Conservation (phyloP, 2,329 filamentous ascomycete genomes). For the Sporothrix mexicana region DNA sequence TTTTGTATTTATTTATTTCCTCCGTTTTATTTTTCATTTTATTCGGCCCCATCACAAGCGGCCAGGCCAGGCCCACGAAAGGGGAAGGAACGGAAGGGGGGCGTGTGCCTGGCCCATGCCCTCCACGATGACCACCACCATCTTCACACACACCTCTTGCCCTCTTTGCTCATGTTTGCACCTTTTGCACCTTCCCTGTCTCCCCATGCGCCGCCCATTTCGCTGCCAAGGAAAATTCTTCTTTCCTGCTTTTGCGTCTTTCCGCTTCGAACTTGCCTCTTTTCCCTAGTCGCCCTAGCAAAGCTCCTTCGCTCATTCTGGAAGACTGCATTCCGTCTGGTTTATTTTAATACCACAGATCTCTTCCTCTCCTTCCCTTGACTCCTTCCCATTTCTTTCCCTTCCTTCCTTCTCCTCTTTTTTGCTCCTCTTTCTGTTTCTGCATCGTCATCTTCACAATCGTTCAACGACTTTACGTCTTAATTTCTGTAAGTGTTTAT, state of each 20-base stretch:
- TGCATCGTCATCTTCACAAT: constrained; percentile 21
- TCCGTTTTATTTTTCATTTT: constrained; percentile 28
- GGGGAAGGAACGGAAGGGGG: constrained; percentile 21
- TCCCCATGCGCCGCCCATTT: constrained; percentile 14
- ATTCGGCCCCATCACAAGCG: constrained; percentile 27
- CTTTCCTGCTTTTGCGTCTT: constrained; percentile 30
- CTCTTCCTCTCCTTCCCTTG: constrained; percentile 4
- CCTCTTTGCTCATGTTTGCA: not conserved
- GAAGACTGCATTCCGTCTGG: not conserved
- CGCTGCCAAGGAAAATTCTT: constrained; percentile 28
- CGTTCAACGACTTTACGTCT: constrained; percentile 23
- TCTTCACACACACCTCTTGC: not conserved
- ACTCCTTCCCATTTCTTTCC: not conserved
- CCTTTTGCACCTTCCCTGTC: constrained; percentile 4
- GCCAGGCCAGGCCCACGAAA: constrained; percentile 22
- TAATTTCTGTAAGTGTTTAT: constrained; percentile 25
- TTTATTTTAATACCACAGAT: constrained; percentile 7
- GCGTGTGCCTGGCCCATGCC: constrained; percentile 9
- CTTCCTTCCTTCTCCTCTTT: constrained; percentile 2
- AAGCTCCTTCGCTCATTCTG: constrained; percentile 24
- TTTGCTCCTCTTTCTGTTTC: not conserved
- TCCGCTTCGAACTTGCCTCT: not conserved
- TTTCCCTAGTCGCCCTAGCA: constrained; percentile 8
- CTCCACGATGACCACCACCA: constrained; percentile 3
- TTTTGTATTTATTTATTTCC: constrained; percentile 9